A percentile compares a stretch with the other conserved stretches of the same genome.
Evolutionary conservation across 805 yeast species (phyloP).

Genomic region (Myxozyma melibiosi): DNA sequence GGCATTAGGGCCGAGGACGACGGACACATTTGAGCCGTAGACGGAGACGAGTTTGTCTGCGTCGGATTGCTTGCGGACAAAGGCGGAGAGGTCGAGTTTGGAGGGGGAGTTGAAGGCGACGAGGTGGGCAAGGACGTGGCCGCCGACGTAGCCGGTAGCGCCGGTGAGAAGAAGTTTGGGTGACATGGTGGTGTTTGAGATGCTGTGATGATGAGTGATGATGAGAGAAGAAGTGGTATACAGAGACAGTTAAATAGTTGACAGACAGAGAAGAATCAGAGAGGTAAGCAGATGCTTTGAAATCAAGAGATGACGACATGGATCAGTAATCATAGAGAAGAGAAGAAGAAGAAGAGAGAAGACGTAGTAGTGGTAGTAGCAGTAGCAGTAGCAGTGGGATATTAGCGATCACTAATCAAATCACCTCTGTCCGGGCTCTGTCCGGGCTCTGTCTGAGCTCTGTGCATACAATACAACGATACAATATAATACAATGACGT

Average conservation of each 20-base stretch:
- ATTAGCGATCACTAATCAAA: too few species aligned
- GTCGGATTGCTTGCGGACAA: constrained; percentile 14
- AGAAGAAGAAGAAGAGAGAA: too few species aligned
- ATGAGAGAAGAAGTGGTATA: background rate
- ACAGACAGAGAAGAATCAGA: too few species aligned
- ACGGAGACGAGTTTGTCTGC: constrained; percentile 18
- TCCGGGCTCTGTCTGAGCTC: too few species aligned
- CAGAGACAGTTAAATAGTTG: background rate
- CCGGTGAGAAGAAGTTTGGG: constrained; percentile 15
- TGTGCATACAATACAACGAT: too few species aligned
- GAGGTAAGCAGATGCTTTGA: too few species aligned
- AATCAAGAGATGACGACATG: too few species aligned
- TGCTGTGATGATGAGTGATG: background rate
- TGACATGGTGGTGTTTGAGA: background rate
- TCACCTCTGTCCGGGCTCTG: too few species aligned
- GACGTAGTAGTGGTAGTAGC: too few species aligned
- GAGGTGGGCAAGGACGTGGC: constrained; percentile 14
- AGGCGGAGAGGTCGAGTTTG: constrained; percentile 6
- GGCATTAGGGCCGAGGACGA: constrained; percentile 36
- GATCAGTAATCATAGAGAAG: too few species aligned
- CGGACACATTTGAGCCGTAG: constrained; percentile 24
- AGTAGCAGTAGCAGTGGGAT: too few species aligned
- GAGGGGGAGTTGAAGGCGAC: constrained; percentile 3
- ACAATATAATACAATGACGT: too few species aligned
- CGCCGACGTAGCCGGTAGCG: constrained; percentile 25